These are phyloP conservation scores for Calocera viscosa DNA, from an alignment of 768 basidiomycete genomes.

Conservation along the genomic window DNA sequence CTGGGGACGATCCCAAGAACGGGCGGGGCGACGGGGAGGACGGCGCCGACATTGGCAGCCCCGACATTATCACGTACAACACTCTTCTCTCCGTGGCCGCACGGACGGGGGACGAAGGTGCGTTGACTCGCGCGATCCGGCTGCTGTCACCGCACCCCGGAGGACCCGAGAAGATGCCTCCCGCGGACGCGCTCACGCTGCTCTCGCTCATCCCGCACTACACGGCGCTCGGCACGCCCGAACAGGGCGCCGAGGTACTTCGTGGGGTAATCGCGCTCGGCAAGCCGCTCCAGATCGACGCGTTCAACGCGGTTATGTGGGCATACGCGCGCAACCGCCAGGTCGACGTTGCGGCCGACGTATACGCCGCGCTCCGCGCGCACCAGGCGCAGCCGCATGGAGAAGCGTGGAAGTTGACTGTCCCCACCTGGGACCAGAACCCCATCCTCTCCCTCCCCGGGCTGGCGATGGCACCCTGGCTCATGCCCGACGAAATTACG, in stretches of 20 bases:
- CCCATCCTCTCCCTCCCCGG: slow-evolving; percentile 20
- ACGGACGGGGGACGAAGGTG: slow-evolving; percentile 33
- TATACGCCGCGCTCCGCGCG: slow-evolving; percentile 54
- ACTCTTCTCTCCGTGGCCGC: slow-evolving; percentile 50
- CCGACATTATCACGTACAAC: slow-evolving; percentile 53
- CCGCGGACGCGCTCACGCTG: slow-evolving; percentile 50
- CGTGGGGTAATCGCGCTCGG: slow-evolving; percentile 40
- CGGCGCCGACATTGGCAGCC: slow-evolving; percentile 21
- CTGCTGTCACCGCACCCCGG: slow-evolving; percentile 32
- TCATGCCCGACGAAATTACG: slow-evolving; percentile 52
- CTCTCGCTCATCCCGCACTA: slow-evolving; percentile 49
- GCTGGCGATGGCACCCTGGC: slow-evolving; percentile 26
- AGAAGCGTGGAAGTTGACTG: background rate
- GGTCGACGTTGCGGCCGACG: slow-evolving; percentile 42
- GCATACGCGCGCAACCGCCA: slow-evolving; percentile 45
- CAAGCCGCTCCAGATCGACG: slow-evolving; percentile 47
- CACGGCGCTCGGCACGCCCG: slow-evolving; percentile 35
- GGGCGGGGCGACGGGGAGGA: background rate
- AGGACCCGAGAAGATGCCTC: slow-evolving; percentile 27
- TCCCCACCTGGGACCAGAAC: slow-evolving; percentile 6
- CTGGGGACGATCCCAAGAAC: slow-evolving; percentile 29
- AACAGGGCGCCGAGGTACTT: slow-evolving; percentile 45
- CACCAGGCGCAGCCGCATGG: slow-evolving; percentile 34
- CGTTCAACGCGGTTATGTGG: slow-evolving; percentile 59
- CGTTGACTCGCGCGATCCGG: slow-evolving; percentile 41